These are phyloP conservation scores for Amphirosellinia nigrospora DNA, from an alignment of 495 filamentous ascomycete genomes.

Conservation along the genomic window DNA sequence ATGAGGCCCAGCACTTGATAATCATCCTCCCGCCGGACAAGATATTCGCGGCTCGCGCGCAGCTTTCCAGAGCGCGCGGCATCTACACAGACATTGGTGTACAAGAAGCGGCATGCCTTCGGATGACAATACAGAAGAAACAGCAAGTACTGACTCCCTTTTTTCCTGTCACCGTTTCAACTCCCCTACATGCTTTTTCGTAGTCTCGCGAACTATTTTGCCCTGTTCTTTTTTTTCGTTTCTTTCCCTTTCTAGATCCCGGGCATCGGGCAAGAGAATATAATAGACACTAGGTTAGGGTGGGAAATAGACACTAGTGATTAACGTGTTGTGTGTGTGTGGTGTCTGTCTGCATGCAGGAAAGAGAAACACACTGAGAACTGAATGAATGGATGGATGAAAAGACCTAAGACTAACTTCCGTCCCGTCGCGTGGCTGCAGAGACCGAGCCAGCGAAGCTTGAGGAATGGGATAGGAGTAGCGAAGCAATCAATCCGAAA, in stretches of 20 bases:
- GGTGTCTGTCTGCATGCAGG: constrained; percentile 11
- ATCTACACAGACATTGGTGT: constrained; percentile 20
- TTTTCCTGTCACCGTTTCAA: background rate
- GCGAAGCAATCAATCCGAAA: constrained; percentile 27
- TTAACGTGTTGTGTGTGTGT: constrained; percentile 21
- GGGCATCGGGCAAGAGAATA: background rate
- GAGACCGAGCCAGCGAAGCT: constrained; percentile 4
- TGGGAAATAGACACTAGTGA: constrained; percentile 23
- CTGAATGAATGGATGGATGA: constrained; percentile 1
- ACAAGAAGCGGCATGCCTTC: constrained; percentile 21
- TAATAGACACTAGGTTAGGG: constrained; percentile 12
- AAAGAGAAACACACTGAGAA: constrained; percentile 9
- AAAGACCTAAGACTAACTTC: background rate
- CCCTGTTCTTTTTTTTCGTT: no score
- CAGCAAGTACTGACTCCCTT: background rate
- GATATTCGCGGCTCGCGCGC: background rate
- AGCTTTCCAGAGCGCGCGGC: background rate
- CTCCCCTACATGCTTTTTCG: background rate
- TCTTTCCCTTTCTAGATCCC: constrained; percentile 7
- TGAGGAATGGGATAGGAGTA: background rate
- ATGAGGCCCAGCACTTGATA: constrained; percentile 5
- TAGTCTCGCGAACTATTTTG: background rate
- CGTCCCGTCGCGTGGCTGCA: constrained; percentile 26
- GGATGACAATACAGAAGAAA: background rate
- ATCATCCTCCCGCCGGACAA: constrained; percentile 5